Base-by-base conservation (phyloP, 352 stramenopile genomes). In the Pythium rishiriense region DNA sequence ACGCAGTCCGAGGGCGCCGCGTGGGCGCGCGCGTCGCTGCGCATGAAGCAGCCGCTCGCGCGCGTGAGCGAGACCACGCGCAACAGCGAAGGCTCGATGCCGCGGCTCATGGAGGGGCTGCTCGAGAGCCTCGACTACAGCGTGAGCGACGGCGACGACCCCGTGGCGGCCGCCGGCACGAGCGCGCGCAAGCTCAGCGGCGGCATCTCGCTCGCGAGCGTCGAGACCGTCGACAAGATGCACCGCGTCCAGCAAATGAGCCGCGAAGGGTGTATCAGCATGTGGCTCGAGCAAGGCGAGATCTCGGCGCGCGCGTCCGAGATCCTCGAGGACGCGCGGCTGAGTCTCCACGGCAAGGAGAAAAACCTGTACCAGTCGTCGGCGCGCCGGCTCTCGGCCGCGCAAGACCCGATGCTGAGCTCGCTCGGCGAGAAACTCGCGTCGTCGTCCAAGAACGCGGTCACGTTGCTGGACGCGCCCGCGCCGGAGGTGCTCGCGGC, bases 281-380 rank as follows among this genome's bases (percentile, higher is more conserved):
- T 89, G 82, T 93, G 85, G 85, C 72, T 80, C 49, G 65, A 93
- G 55, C 82, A 91, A 64, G 86, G 86, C 39, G 66, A 90, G 65
- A 91, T 95, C 43, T 95, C 86, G 26, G 83, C 87, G 51, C 82
- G 81, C 25, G 86, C 86, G 49, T 89, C 81, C 0, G 86, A 95
- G 65, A 92, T 95, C 28, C 57, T 95, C 7, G 86, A 92, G 50
- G 86, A 95, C 66, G 86, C 86, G 10, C 89, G 84, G 52, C 70
- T 93, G 25, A 81, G 81, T 29, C 64, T 91, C 31, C 83, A 93
- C 52, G 86, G 86, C 29, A 88, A 93, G 47, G 86, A 95, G 69
- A 87, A 90, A 50, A 91, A 95, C 39, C 57, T 95, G 45, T 93
- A 93, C 59, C 64, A 76, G 45, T 62, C 79, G n/a, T 90, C 83